These are phyloP conservation scores for Tolypocladium sp. DNA, from an alignment of 2,329 filamentous ascomycete species.

Conservation along the genomic window DNA sequence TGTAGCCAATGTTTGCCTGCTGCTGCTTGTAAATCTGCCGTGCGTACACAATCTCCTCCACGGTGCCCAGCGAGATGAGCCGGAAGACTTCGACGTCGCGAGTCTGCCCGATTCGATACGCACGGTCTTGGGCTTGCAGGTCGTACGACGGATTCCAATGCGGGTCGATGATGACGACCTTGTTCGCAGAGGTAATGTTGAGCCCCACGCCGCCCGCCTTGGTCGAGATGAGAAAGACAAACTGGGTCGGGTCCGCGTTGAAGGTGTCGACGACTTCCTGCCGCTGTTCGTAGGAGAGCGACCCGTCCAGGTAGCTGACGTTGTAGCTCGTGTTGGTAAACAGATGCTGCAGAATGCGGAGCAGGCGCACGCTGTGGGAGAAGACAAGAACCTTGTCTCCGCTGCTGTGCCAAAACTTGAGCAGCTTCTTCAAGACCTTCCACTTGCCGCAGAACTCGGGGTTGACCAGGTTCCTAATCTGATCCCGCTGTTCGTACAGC, in stretches of 20 bases:
- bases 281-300: conserved; percentile 74
- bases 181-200: conserved; percentile 96
- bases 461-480: conserved; percentile 71
- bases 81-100: conserved; percentile 94
- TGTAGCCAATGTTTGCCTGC: conserved; percentile 96
- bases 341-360: conserved; percentile 75
- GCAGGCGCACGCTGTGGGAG: conserved; percentile 78
- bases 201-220: conserved; percentile 87
- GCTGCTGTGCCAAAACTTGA: conserved; percentile 82
- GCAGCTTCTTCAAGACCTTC: conserved; percentile 78
- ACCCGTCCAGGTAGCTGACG: conserved; percentile 83
- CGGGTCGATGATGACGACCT: conserved; percentile 93
- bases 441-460: conserved; percentile 95
- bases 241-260: conserved; percentile 78
- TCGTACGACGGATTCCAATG: conserved; percentile 98
- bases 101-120: conserved; percentile 88
- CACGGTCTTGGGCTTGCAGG: conserved; percentile 89
- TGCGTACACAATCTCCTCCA: conserved; percentile 96
- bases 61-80: conserved; percentile 80
- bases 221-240: conserved; percentile 93
- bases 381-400: conserved; percentile 95
- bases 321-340: conserved; percentile 87
- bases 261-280: conserved; percentile 79
- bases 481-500: conserved; percentile 67
- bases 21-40: conserved; percentile 98